Base-by-base conservation (phyloP, 1,284 basidiomycete genomes). In the Fomitopsis palustris region DNA sequence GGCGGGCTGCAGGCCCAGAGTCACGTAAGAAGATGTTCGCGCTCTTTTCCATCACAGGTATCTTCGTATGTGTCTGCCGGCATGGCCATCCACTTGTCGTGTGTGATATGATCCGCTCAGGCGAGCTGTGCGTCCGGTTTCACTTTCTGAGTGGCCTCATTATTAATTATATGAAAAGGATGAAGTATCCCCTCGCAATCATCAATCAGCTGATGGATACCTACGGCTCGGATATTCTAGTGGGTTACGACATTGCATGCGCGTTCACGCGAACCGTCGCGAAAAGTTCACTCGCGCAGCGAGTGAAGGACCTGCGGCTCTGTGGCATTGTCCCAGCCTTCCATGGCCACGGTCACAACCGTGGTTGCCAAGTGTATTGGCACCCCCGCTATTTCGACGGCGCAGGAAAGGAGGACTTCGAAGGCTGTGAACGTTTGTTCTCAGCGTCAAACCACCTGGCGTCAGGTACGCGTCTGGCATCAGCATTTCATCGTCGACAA, bases 191-290 rank as follows among this genome's bases (percentile, higher is more conserved):
- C 1, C 61, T 77, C 3, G 74, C 74, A 1, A 61, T 70, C 4
- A 54, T 73, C 37, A 61, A 64, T 14, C 62, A 65, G 56, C 59
- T 66, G 1, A 56, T 74, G 2, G 59, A 72, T 7, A 52, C 68
- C 4, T 62, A 72, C 21, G 67, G 64, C 1, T 19, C 35, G 0
- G 37, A 65, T 1, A 55, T 69, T 21, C 52, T 67, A 0, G 38
- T 72, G 12, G 74, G 67, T 1, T 77, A 77, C 61, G 75, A 77
- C 62, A 74, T 77, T 38, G 72, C 67, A 0, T 78, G 77, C 57
- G 54, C 61, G 0, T 72, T 74, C 53, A 38, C 47, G 4, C 59
- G 43, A 7, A 76, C 72, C 0, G 53, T 77, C 3, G 17, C 8
- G 0, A 55, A 27, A 4, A 76, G 70, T 56, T 69, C 63, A 1